Conservation (phyloP, 208 protist genomes). For the Spironucleus salmonicida region DNA sequence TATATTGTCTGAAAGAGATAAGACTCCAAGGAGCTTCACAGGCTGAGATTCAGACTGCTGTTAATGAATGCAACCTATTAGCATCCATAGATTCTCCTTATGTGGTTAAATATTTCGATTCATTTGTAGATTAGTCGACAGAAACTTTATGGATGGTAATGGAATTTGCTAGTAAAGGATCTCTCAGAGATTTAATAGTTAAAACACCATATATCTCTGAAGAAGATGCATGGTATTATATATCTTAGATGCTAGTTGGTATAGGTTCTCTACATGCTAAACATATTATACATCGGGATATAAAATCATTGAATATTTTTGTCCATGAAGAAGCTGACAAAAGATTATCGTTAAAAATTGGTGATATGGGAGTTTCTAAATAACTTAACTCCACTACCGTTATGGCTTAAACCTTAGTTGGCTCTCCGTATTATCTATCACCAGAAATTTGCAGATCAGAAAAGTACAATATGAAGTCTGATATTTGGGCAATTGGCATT, state of each 20-base stretch:
- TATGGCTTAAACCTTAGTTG: conserved; percentile 60
- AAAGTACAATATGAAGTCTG: conserved; percentile 73
- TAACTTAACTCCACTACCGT: conserved; percentile 20
- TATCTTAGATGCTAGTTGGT: background rate
- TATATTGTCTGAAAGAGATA: conserved; percentile 23
- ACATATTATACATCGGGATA: conserved; percentile 19
- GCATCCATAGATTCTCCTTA: background rate
- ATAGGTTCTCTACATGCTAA: background rate
- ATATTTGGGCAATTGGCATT: conserved; percentile 46
- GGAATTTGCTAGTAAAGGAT: background rate
- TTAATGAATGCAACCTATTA: conserved; percentile 24
- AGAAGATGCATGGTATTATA: conserved; percentile 6
- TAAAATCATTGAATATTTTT: conserved; percentile 14
- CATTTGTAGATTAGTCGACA: conserved; percentile 8
- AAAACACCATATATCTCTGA: background rate
- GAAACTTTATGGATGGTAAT: conserved; percentile 23
- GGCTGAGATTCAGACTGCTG: background rate
- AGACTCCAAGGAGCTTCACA: background rate
- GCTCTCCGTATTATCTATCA: conserved; percentile 81
- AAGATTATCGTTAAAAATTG: conserved; percentile 20
- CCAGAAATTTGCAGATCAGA: conserved; percentile 75
- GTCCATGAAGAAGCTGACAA: background rate
- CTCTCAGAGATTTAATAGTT: conserved; percentile 9
- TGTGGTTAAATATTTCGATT: conserved; percentile 18
- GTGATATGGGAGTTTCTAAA: conserved; percentile 38